A percentile compares a stretch with the other conserved stretches of the same genome.
phyloP scores from a whole-genome alignment of 352 stramenopile genomes.

The Pythium volutum region DNA sequence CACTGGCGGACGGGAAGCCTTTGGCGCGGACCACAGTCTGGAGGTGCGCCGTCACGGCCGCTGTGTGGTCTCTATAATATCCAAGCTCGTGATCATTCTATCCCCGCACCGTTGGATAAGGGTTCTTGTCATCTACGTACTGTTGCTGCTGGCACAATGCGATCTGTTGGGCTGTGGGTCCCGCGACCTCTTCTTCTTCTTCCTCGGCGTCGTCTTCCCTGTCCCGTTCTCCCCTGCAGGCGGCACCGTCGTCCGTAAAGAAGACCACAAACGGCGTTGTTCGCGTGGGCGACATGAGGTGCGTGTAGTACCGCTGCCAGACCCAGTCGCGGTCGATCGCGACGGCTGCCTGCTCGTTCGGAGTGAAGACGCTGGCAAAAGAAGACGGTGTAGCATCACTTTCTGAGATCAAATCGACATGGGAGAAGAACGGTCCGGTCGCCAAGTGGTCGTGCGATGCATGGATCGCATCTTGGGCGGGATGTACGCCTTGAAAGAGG shows the following conservation, averaged over 20 bases:
- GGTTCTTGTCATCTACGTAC: not conserved
- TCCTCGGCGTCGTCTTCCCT: not conserved
- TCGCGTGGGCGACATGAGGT: constrained; percentile 16
- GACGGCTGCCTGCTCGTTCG: not conserved
- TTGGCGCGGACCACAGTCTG: not conserved
- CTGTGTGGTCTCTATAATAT: constrained; percentile 2
- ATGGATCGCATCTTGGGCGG: not conserved
- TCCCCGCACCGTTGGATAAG: not conserved
- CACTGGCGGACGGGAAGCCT: not conserved
- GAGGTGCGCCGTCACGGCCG: not conserved
- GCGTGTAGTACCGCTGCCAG: constrained; percentile 19
- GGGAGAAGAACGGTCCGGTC: constrained; percentile 2
- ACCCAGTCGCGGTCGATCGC: constrained; percentile 6
- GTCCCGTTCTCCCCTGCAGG: not conserved
- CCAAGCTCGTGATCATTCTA: not conserved
- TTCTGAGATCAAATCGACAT: not conserved
- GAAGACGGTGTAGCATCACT: not conserved
- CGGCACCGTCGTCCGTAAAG: constrained; percentile 8
- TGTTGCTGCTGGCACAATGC: not conserved
- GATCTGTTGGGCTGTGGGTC: not conserved
- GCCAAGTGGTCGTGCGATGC: not conserved
- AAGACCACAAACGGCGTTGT: constrained; percentile 16
- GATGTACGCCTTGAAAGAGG: not conserved
- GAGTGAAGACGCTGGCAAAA: constrained; percentile 10
- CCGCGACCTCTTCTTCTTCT: not conserved